A percentile compares a stretch with the other conserved stretches of the same genome.
Evolutionary conservation across 768 basidiomycete species (phyloP).

Genomic region (Tulasnella sp.): DNA sequence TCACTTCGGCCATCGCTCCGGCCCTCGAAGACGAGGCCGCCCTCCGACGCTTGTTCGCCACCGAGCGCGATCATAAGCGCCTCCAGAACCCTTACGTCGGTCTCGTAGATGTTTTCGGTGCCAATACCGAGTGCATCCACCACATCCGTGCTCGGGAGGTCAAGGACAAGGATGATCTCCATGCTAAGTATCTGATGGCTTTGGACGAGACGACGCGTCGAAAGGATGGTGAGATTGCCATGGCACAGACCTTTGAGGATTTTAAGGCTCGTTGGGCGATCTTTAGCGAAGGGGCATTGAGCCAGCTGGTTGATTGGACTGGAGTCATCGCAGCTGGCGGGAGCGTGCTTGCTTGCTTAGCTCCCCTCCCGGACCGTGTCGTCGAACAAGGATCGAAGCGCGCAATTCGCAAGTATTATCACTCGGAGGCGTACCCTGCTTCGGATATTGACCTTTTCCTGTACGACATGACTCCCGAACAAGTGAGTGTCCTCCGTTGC

Average conservation of each 20-base stretch:
- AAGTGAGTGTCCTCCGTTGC: conserved; percentile 28
- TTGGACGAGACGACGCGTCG: conserved; percentile 36
- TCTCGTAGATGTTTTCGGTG: conserved; percentile 46
- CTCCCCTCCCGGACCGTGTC: conserved; percentile 39
- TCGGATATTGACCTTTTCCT: conserved; percentile 57
- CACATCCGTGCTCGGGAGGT: conserved; percentile 43
- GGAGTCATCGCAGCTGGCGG: conserved; percentile 56
- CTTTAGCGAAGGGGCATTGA: conserved; percentile 52
- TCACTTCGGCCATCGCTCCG: conserved; percentile 39
- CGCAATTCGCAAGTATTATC: conserved; percentile 47
- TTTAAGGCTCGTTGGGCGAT: conserved; percentile 56
- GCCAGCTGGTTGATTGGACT: conserved; percentile 47
- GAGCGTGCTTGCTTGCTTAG: conserved; percentile 46
- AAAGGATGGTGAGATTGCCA: conserved; percentile 40
- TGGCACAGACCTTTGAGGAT: conserved; percentile 41
- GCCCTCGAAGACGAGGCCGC: conserved; percentile 48
- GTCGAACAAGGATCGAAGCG: conserved; percentile 40
- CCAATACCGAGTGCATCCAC: conserved; percentile 38
- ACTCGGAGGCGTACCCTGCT: conserved; percentile 43
- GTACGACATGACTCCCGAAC: conserved; percentile 45
- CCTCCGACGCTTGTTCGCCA: conserved; percentile 46
- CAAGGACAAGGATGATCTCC: conserved; percentile 35
- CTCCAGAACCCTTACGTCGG: conserved; percentile 43
- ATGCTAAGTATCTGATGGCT: conserved; percentile 44
- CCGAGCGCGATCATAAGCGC: conserved; percentile 37